Evolutionary conservation across 2,329 filamentous ascomycete genomes (phyloP).

Genomic region (Calycina herbarum): DNA sequence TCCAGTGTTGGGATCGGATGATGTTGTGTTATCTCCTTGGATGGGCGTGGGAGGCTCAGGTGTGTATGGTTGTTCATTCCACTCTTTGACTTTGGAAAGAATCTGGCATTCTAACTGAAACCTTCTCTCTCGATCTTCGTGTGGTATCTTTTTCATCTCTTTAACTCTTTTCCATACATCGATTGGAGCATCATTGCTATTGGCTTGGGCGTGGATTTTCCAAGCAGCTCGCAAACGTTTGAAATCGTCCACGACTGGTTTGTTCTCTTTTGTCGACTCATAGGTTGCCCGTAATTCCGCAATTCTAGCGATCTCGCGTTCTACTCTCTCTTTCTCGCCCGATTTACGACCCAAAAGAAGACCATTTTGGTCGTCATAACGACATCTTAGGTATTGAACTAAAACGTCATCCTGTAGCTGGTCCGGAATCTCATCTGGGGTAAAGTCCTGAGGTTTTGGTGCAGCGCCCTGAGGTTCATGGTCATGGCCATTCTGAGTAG

Average conservation of each 20-base stretch:
- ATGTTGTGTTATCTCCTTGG: not conserved
- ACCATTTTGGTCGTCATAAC: not conserved
- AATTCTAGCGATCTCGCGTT: slow-evolving; percentile 2
- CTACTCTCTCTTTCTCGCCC: not conserved
- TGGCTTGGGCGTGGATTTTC: slow-evolving; percentile 7
- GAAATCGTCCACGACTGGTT: not conserved
- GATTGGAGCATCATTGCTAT: not conserved
- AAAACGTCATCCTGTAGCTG: slow-evolving; percentile 13
- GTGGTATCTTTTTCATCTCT: not conserved
- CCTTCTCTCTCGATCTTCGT: not conserved
- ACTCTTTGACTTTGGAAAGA: not conserved
- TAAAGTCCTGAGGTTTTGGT: slow-evolving; percentile 8
- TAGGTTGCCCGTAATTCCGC: slow-evolving; percentile 3
- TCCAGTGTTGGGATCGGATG: not conserved
- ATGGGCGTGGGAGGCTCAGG: not conserved
- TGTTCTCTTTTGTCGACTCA: slow-evolving; percentile 4
- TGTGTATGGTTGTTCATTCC: not conserved
- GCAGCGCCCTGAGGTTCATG: not conserved
- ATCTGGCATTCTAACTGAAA: not conserved
- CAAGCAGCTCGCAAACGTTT: slow-evolving; percentile 3
- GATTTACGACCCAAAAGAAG: not conserved
- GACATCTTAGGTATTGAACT: slow-evolving; percentile 7
- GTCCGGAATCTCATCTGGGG: slow-evolving; percentile 2
- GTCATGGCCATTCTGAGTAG: not conserved
- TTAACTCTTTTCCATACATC: not conserved